Percentiles rank a stretch among this genome's conserved stretches.
Evolutionary conservation across 2,329 filamentous ascomycete species (phyloP).

Genomic region (Aphanocladium album): DNA sequence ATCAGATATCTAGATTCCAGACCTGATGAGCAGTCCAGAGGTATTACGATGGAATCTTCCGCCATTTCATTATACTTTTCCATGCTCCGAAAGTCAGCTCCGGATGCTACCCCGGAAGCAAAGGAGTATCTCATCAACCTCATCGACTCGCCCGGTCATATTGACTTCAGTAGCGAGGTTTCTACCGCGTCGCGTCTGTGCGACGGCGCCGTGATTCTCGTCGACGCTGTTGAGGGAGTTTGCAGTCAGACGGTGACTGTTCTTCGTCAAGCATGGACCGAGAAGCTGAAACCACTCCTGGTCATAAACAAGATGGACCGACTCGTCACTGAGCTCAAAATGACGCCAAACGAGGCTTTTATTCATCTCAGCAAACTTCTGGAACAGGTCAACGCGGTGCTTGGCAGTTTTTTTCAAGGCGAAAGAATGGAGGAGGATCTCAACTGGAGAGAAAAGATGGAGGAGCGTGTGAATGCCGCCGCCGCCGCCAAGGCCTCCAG

Average conservation of each 20-base stretch:
- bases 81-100: conserved; percentile 69
- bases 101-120: conserved; percentile 62
- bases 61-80: conserved; percentile 96
- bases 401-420: conserved; percentile 95
- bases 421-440: conserved; percentile 98
- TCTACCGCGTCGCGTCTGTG: conserved; percentile 92
- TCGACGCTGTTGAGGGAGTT: conserved; percentile 95
- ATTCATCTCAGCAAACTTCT: conserved; percentile 82
- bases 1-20: conserved; percentile 96
- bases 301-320: conserved; percentile 99
- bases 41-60: conserved; percentile 99
- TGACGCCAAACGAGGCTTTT: conserved; percentile 87
- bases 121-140: conserved; percentile 95
- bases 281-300: conserved; percentile 88
- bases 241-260: conserved; percentile 99
- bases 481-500: conserved; percentile 53
- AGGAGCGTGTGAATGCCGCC: conserved; percentile 72
- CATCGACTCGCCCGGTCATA: conserved; percentile 96
- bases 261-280: conserved; percentile 87
- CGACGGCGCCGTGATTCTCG: conserved; percentile 88
- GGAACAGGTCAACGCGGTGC: conserved; percentile 94
- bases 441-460: conserved; percentile 89
- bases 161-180: conserved; percentile 97
- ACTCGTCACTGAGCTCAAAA: conserved; percentile 86
- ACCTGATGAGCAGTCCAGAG: conserved; percentile 89